Evolutionary conservation across 805 yeast species (phyloP).

Genomic region (Metschnikowia aberdeeniae): DNA sequence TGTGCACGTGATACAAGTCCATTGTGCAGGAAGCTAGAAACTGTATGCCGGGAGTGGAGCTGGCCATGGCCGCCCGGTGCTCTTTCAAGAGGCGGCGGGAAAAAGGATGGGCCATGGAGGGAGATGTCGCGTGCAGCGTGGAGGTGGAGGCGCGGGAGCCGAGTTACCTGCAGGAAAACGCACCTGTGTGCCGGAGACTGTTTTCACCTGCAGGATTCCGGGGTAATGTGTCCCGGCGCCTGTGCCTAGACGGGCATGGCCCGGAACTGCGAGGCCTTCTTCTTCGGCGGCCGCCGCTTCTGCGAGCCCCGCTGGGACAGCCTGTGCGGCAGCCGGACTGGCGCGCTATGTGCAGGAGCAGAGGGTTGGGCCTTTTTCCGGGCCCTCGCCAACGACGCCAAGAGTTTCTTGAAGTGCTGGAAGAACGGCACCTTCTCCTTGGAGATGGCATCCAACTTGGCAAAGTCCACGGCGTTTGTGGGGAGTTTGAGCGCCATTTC

Average conservation of each 20-base stretch:
- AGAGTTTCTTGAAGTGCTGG: slow-evolving; percentile 34
- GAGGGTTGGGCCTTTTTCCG: slow-evolving; percentile 20
- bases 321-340: neutral
- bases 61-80: slow-evolving; percentile 6
- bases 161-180: neutral
- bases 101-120: slow-evolving; percentile 15
- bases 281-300: neutral
- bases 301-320: neutral
- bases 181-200: neutral
- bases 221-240: neutral
- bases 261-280: slow-evolving; percentile 2
- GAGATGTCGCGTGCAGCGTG: neutral
- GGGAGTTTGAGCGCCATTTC: slow-evolving; percentile 59
- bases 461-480: slow-evolving; percentile 43
- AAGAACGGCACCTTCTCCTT: slow-evolving; percentile 31
- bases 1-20: slow-evolving; percentile 6
- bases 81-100: slow-evolving; percentile 16
- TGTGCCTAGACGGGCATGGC: neutral
- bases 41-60: slow-evolving; percentile 9
- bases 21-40: slow-evolving; percentile 10
- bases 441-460: slow-evolving; percentile 33
- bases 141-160: neutral
- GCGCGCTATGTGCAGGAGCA: neutral
- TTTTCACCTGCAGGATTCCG: neutral
- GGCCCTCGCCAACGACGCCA: slow-evolving; percentile 30